These are phyloP conservation scores for Chaetothyriales sp. DNA, from an alignment of 2,329 filamentous ascomycete species.

Conservation along the genomic window DNA sequence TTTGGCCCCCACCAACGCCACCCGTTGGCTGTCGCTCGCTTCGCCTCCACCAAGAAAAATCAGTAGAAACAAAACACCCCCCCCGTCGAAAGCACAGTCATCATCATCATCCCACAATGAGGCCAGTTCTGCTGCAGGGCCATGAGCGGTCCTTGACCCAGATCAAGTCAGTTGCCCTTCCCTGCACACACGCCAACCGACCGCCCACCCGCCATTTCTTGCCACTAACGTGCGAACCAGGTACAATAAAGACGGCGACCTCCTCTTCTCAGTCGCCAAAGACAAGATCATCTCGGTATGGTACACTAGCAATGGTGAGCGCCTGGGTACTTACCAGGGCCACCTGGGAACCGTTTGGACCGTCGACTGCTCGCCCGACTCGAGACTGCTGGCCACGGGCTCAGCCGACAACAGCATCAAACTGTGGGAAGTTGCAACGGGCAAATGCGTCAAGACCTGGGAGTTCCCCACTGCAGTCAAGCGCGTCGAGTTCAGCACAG, in stretches of 20 bases:
- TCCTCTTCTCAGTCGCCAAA: constrained; percentile 90
- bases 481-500: constrained; percentile 91
- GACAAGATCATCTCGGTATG: constrained; percentile 94
- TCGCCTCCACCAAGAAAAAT: not conserved
- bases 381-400: constrained; percentile 80
- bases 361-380: constrained; percentile 86
- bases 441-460: constrained; percentile 90
- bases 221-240: constrained; percentile 59
- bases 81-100: not conserved
- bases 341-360: constrained; percentile 98
- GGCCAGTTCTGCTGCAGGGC: constrained; percentile 87
- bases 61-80: not conserved
- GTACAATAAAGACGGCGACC: constrained; percentile 90
- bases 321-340: constrained; percentile 88
- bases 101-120: constrained; percentile 49
- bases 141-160: constrained; percentile 45
- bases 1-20: not conserved
- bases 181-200: too few relatives aligned
- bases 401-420: constrained; percentile 97
- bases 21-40: not conserved
- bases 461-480: constrained; percentile 95
- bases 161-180: not conserved
- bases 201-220: constrained; percentile 9
- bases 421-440: constrained; percentile 89
- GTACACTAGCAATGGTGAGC: constrained; percentile 96